phyloP scores from a whole-genome alignment of 2,329 filamentous ascomycete genomes.

The Fusarium algeriense region DNA sequence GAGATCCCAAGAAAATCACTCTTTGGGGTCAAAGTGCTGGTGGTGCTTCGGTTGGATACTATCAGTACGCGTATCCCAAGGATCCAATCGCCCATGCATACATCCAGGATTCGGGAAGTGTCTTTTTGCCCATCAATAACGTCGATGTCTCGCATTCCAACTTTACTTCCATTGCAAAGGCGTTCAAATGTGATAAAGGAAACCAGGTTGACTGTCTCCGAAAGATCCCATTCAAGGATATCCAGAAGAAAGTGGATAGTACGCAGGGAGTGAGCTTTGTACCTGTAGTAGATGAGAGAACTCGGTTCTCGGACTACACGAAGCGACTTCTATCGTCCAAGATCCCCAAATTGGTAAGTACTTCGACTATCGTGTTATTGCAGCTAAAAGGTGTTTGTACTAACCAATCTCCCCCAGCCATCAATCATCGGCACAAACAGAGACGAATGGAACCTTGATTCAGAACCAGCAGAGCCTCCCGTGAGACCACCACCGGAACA shows the following conservation, averaged over 20 bases:
- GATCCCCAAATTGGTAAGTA: constrained; percentile 3
- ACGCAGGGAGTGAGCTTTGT: not conserved
- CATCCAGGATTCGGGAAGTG: constrained; percentile 6
- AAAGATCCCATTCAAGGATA: not conserved
- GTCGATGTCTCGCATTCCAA: not conserved
- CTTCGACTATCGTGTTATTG: fast-evolving
- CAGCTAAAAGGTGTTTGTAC: fast-evolving
- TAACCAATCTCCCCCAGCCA: not conserved
- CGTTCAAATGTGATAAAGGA: not conserved
- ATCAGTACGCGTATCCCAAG: constrained; percentile 11
- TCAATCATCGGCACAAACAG: constrained; percentile 2
- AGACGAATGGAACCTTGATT: constrained; percentile 6
- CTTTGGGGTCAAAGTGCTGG: constrained; percentile 19
- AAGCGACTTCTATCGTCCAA: not conserved
- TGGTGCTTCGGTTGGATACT: constrained; percentile 7
- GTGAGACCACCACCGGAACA: not conserved
- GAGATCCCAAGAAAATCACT: not conserved
- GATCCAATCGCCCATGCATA: constrained; percentile 13
- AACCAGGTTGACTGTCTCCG: constrained; percentile 1
- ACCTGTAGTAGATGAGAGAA: constrained; percentile 7
- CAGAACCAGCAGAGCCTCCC: not conserved
- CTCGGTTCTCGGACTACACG: constrained; percentile 1
- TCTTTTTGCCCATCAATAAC: not conserved
- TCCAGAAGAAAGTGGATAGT: constrained; percentile 5
- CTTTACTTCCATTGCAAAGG: not conserved